phyloP scores from a whole-genome alignment of 331 rosid genomes.

The Phaseolus coccineus region DNA sequence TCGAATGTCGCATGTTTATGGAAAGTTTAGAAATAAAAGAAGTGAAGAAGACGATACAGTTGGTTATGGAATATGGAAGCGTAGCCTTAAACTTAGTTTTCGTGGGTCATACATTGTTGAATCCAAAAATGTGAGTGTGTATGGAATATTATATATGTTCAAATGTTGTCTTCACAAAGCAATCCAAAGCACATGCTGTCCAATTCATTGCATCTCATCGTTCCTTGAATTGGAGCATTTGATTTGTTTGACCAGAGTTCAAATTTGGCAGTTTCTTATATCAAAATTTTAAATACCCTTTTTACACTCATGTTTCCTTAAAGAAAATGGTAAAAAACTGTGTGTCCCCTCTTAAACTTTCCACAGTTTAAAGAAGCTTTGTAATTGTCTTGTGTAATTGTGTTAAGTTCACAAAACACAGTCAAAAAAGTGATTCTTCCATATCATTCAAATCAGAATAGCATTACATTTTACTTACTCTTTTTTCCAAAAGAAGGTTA shows the following conservation, averaged over 20 bases:
- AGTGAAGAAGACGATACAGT: not conserved
- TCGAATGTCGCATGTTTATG: not conserved
- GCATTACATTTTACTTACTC: constrained; percentile 28
- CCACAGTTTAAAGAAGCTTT: constrained; percentile 27
- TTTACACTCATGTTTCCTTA: constrained; percentile 17
- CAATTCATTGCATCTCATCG: constrained; percentile 8
- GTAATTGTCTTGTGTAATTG: constrained; percentile 21
- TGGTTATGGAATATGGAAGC: constrained; percentile 8
- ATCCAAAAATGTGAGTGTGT: constrained; percentile 28
- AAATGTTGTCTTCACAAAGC: constrained; percentile 26
- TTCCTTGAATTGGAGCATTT: constrained; percentile 18
- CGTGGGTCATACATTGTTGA: constrained; percentile 16
- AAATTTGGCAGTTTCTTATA: not conserved
- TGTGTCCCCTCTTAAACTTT: constrained; percentile 33
- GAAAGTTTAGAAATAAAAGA: constrained; percentile 8
- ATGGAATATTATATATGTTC: constrained; percentile 12
- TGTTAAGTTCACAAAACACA: constrained; percentile 6
- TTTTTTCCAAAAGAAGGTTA: constrained; percentile 35
- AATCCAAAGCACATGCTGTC: constrained; percentile 20
- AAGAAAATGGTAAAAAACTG: not conserved
- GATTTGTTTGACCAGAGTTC: constrained; percentile 32
- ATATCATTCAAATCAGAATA: constrained; percentile 35
- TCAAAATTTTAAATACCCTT: constrained; percentile 8
- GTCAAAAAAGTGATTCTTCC: constrained; percentile 32
- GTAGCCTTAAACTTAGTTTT: constrained; percentile 23